Base-by-base conservation (phyloP, 768 basidiomycete genomes). In the Lentinus brumalis region DNA sequence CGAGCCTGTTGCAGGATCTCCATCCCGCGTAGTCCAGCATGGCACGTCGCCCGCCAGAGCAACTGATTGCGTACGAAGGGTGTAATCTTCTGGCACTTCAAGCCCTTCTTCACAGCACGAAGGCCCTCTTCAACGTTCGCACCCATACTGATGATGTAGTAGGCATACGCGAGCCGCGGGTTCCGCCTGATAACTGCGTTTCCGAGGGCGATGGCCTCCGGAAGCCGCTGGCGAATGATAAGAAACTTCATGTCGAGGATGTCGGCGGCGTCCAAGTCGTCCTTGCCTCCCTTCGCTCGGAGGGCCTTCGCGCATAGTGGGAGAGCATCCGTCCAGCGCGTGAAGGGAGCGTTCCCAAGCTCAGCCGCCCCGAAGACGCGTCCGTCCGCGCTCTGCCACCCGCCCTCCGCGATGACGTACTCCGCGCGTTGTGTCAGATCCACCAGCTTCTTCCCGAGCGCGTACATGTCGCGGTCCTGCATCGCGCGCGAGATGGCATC, bases 81-180 rank as follows among this genome's bases (percentile, higher is more conserved):
- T 11, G 85, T 81, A 12, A 77, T 79, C 16, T 76, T 69, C 60
- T 77, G 78, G 74, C 83, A 82, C 67, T 84, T 86, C 65, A 88
- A 62, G 2, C 87, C 87, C 67, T 88, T 84, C 77, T 88, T 88
- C 61, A 85, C 82, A 0, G 80, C 84, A 7, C 84, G 79, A 21
- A 89, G 74, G 0, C 84, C 86, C n/a, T 78, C 75, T 4, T 77
- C 74, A 38, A 74, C 67, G 61, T 87, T 77, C 0, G 77, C 71
- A 0, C 78, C 77, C 29, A 88, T 74, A 0, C 83, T 80, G 59
- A 86, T 76, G 15, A 81, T 82, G 61, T 89, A 87, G 60, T 87
- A 85, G 68, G 82, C 87, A 69, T 88, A 89, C 4, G 83, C 83
- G 26, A 83, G 76, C 21, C 82, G 75, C 1, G 87, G 86, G 62